Percentiles rank a stretch among this genome's conserved stretches.
Evolutionary conservation across 2,329 filamentous ascomycete genomes (phyloP).

Genomic region (Dactylellina leptospora): DNA sequence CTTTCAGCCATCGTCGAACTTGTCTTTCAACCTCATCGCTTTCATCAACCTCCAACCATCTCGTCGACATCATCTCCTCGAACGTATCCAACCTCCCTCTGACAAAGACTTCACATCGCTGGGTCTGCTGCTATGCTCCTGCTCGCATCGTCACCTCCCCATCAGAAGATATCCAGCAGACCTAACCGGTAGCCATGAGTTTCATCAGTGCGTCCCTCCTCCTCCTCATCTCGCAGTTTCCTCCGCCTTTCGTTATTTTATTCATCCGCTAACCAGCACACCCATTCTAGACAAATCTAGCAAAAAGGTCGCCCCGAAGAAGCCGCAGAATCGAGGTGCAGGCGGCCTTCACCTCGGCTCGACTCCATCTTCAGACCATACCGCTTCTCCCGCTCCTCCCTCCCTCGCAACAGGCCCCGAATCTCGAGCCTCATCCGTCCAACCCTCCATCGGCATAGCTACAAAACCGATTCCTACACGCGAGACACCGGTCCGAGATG

Average conservation of each 20-base stretch:
- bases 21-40: neutral
- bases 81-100: neutral
- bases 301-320: constrained; percentile 48
- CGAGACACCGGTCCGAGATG: constrained; percentile 18
- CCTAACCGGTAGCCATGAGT: constrained; percentile 40
- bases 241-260: neutral
- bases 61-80: neutral
- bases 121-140: constrained; percentile 23
- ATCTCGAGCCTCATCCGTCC: constrained; percentile 20
- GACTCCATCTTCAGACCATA: constrained; percentile 48
- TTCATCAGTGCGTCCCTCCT: constrained; percentile 37
- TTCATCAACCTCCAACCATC: neutral
- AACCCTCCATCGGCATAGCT: constrained; percentile 34
- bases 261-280: neutral
- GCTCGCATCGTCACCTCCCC: neutral
- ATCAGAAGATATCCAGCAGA: neutral
- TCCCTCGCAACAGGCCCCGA: constrained; percentile 20
- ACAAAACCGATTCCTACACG: constrained; percentile 29
- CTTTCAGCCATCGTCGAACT: neutral
- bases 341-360: constrained; percentile 21
- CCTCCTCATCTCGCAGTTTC: too few relatives aligned
- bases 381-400: constrained; percentile 44
- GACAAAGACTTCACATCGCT: neutral
- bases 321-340: constrained; percentile 43
- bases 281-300: constrained; percentile 44